Evolutionary conservation across 2,329 filamentous ascomycete species (phyloP).

Genomic region (Colletotrichum lupini): DNA sequence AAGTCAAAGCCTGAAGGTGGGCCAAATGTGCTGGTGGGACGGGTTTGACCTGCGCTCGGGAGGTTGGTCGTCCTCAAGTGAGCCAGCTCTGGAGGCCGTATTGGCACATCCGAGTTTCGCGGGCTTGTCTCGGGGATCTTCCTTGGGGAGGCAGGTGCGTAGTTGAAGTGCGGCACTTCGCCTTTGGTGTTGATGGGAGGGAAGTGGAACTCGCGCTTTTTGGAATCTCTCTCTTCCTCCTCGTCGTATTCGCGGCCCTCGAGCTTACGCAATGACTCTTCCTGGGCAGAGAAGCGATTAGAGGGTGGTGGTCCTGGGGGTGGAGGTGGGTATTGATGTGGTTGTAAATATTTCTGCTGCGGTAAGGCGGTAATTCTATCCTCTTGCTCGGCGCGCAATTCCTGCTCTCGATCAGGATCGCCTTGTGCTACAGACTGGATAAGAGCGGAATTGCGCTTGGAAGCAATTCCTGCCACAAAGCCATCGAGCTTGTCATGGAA

Average conservation of each 20-base stretch:
- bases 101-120: slow-evolving; percentile 40
- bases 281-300: slow-evolving; percentile 47
- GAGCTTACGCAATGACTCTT: slow-evolving; percentile 61
- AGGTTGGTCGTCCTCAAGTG: slow-evolving; percentile 64
- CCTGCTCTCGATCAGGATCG: slow-evolving; percentile 81
- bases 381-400: slow-evolving; percentile 84
- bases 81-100: slow-evolving; percentile 65
- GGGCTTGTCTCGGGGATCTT: slow-evolving; percentile 40
- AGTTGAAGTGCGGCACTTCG: slow-evolving; percentile 68
- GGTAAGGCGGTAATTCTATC: slow-evolving; percentile 87
- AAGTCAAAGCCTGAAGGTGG: slow-evolving; percentile 77
- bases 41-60: slow-evolving; percentile 42
- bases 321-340: slow-evolving; percentile 52
- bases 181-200: slow-evolving; percentile 61
- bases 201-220: slow-evolving; percentile 66
- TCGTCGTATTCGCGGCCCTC: slow-evolving; percentile 61
- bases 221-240: slow-evolving; percentile 49
- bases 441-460: slow-evolving; percentile 85
- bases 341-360: slow-evolving; percentile 71
- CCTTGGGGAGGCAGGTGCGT: slow-evolving; percentile 57
- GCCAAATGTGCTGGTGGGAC: slow-evolving; percentile 68
- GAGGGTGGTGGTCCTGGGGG: slow-evolving; percentile 44
- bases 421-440: slow-evolving; percentile 86
- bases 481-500: slow-evolving; percentile 90
- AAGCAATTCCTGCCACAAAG: slow-evolving; percentile 86